Percentiles rank a stretch among this genome's conserved stretches.
These are phyloP conservation scores for Suillus spraguei DNA, from an alignment of 768 basidiomycete species.

Conservation along the genomic window DNA sequence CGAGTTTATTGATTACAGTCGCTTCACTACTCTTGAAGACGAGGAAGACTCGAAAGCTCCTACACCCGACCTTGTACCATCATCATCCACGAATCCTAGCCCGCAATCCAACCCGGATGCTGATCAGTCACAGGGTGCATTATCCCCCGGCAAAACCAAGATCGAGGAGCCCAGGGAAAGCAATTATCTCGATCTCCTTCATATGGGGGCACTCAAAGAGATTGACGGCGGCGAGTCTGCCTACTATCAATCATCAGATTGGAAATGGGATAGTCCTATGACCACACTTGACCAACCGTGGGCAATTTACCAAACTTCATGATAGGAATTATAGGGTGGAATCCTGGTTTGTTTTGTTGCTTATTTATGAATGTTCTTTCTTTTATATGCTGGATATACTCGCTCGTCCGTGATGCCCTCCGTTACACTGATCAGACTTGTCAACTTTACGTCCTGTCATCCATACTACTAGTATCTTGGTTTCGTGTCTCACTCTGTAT, in stretches of 20 bases:
- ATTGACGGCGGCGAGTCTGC: constrained; percentile 77
- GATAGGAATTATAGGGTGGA: constrained; percentile 43
- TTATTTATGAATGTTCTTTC: constrained; percentile 35
- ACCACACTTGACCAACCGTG: constrained; percentile 65
- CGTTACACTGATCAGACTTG: constrained; percentile 29
- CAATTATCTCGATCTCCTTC: constrained; percentile 50
- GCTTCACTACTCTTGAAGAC: constrained; percentile 50
- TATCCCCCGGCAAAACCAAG: constrained; percentile 52
- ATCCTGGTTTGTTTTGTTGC: constrained; percentile 17
- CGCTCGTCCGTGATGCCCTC: constrained; percentile 37
- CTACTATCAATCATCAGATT: constrained; percentile 57
- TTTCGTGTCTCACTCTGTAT: constrained; percentile 52
- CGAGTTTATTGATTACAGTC: constrained; percentile 72
- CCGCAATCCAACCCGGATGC: constrained; percentile 74
- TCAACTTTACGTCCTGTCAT: constrained; percentile 34
- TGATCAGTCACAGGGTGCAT: constrained; percentile 47
- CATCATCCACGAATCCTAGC: constrained; percentile 76
- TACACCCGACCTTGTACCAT: constrained; percentile 72
- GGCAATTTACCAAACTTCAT: constrained; percentile 57
- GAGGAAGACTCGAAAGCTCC: constrained; percentile 70
- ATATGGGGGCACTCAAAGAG: constrained; percentile 65
- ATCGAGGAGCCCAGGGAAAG: constrained; percentile 44
- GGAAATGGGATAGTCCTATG: constrained; percentile 80
- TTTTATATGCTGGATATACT: constrained; percentile 45
- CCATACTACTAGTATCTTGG: constrained; percentile 42